These are phyloP conservation scores for Phytopythium delawarense DNA, from an alignment of 352 stramenopile species.

Conservation along the genomic window DNA sequence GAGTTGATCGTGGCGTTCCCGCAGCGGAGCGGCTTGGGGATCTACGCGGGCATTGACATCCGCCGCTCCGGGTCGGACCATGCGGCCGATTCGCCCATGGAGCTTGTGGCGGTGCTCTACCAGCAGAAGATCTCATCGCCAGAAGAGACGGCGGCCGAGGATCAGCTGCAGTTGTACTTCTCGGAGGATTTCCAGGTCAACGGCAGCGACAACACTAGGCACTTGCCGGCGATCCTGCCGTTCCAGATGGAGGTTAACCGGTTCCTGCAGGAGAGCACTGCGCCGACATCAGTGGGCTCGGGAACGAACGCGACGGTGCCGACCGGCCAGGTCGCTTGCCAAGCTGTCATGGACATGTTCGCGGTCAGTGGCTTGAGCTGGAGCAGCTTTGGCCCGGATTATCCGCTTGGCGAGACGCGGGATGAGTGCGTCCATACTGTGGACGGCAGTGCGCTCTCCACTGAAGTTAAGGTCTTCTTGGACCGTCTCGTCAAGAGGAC, in stretches of 20 bases:
- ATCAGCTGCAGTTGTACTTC: constrained; percentile 44
- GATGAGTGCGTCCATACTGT: constrained; percentile 24
- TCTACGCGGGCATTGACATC: constrained; percentile 56
- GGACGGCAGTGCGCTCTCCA: constrained; percentile 17
- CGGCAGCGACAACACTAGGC: constrained; percentile 8
- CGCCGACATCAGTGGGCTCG: not conserved
- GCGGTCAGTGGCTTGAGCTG: constrained; percentile 28
- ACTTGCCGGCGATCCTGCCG: constrained; percentile 45
- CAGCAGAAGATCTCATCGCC: constrained; percentile 23
- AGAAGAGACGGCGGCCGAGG: constrained; percentile 13
- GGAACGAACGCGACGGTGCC: constrained; percentile 6
- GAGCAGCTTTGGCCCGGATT: constrained; percentile 30
- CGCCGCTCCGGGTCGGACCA: constrained; percentile 15
- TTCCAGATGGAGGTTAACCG: constrained; percentile 55
- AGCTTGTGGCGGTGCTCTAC: constrained; percentile 38
- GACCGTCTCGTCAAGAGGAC: constrained; percentile 24
- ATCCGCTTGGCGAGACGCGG: constrained; percentile 21
- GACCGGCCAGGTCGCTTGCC: constrained; percentile 22
- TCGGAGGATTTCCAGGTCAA: constrained; percentile 22
- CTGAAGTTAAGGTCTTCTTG: constrained; percentile 28
- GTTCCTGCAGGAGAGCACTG: constrained; percentile 31
- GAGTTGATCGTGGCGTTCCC: constrained; percentile 34
- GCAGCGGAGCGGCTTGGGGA: constrained; percentile 20
- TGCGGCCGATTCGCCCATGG: constrained; percentile 9
- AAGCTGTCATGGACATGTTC: constrained; percentile 47